Evolutionary conservation across 2,329 filamentous ascomycete genomes (phyloP), one percentile per base, ranked within the genome.

Genomic region (Fusarium drepaniforme): DNA sequence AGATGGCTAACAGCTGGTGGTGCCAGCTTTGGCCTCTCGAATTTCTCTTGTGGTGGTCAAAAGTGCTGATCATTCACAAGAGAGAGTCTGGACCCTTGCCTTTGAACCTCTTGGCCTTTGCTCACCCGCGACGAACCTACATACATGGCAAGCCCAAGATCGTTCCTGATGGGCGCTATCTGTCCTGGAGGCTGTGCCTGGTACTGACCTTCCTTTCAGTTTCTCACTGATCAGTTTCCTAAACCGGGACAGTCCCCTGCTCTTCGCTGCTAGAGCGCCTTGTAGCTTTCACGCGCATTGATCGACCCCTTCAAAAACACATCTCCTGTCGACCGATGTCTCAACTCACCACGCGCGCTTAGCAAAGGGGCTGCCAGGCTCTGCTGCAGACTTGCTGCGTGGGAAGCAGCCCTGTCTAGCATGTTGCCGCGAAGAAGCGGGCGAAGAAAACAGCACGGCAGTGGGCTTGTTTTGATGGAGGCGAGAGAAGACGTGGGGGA

Each of bases 291-390:
- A 42, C 57, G 44, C 60, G 72, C 23, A 68, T 66, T 74, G 71
- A 72, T 74, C 68, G 40, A 66, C 75, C 64, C 56, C 73, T 65
- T 65, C 67, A 70, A 70, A 75, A 75, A 49, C 53, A 56, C 70
- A 68, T 61, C 21, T 66, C 46, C 65, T 61, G 62, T 70, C 68
- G 44, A 60, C 64, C 58, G 51, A 67, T 74, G 67, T 78, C 69
- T 77, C 73, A 71, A 71, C 40, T 56, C 51, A 60, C 66, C 60
- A 59, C 58, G 67, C 64, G 53, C 58, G 66, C 71, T 78, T 76
- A 68, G 67, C 62, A 51, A 72, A 62, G 65, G 76, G 73, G 49
- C 35, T 65, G 75, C 62, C 70, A 65, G 30, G 57, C 66, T 63
- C 59, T 58, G 53, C 33, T 38, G 35, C 23, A 67, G 75, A 75